phyloP scores from a whole-genome alignment of 345 rosid species.

The Eucalyptus sideroxylon region DNA sequence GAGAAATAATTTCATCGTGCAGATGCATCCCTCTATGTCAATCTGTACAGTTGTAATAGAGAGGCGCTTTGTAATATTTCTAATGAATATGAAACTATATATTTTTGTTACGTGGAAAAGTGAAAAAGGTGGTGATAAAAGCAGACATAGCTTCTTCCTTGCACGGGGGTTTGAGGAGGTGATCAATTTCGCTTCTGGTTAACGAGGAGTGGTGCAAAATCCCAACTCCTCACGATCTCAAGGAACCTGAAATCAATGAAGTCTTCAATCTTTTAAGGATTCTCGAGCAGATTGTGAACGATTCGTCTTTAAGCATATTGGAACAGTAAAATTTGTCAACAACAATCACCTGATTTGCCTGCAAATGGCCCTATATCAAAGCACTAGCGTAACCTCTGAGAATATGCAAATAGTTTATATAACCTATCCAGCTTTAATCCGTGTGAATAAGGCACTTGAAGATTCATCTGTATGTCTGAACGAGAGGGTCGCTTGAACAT shows the following conservation, averaged over 20 bases:
- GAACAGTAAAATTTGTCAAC: not conserved
- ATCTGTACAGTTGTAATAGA: not conserved
- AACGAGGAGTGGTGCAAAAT: not conserved
- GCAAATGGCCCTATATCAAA: not conserved
- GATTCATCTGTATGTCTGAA: not conserved
- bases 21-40: not conserved
- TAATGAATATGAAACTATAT: not conserved
- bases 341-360: not conserved
- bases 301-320: not conserved
- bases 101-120: not conserved
- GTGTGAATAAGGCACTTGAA: not conserved
- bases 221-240: not conserved
- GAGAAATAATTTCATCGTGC: not conserved
- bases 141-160: not conserved
- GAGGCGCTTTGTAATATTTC: not conserved
- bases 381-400: not conserved
- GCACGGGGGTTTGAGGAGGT: not conserved
- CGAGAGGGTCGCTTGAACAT: not conserved
- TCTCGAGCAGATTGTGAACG: not conserved
- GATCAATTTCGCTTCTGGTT: not conserved
- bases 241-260: not conserved
- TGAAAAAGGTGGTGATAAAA: not conserved
- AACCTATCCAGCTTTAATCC: not conserved
- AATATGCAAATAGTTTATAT: not conserved
- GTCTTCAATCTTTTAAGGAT: not conserved